Evolutionary conservation across 495 filamentous ascomycete genomes (phyloP).

Genomic region (Bombardia bombarda): DNA sequence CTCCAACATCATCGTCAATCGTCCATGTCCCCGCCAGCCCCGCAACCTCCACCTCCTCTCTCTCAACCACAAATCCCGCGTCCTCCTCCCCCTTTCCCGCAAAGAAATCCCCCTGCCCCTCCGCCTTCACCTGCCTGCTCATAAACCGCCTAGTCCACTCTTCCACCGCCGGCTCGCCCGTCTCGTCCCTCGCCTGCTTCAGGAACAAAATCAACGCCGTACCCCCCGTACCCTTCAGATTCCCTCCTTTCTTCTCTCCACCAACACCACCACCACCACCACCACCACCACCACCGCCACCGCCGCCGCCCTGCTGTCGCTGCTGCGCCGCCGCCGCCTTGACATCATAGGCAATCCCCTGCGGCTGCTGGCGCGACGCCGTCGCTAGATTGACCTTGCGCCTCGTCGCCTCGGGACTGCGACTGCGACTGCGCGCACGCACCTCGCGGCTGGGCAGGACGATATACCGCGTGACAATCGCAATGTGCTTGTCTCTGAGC

Average conservation of each 20-base stretch:
- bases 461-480: conserved; percentile 94
- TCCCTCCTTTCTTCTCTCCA: conserved; percentile 39
- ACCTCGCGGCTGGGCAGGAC: conserved; percentile 56
- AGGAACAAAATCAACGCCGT: conserved; percentile 90
- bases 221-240: conserved; percentile 83
- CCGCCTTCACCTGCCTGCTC: conserved; percentile 40
- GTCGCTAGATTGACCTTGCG: conserved; percentile 60
- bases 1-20: conserved; percentile 65
- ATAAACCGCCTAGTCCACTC: conserved; percentile 72
- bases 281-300: too few relatives aligned
- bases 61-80: conserved; percentile 14
- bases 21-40: conserved; percentile 82
- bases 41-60: conserved; percentile 63
- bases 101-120: conserved; percentile 45
- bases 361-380: conserved; percentile 40
- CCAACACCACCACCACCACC: too few relatives aligned
- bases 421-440: conserved; percentile 37
- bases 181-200: conserved; percentile 93
- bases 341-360: conserved; percentile 25
- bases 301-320: conserved; percentile 12
- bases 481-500: conserved; percentile 90
- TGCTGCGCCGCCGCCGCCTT: conserved; percentile 7
- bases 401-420: conserved; percentile 32
- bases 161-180: conserved; percentile 83
- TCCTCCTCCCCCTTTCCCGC: conserved; percentile 50